Evolutionary conservation across 345 rosid species (phyloP).

Genomic region (Eucalyptus cloeziana): DNA sequence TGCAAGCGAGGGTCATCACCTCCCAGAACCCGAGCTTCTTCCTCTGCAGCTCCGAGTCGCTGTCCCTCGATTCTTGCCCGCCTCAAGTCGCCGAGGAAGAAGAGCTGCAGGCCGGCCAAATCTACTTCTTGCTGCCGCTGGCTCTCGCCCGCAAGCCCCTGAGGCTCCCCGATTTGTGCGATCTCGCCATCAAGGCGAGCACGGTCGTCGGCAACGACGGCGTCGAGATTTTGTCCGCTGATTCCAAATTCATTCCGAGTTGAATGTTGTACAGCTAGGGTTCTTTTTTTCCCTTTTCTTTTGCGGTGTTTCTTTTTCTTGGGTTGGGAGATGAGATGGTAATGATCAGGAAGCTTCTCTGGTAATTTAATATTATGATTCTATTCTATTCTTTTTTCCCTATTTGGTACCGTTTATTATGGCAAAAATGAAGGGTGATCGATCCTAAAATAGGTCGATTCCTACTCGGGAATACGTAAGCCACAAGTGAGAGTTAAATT

Average conservation of each 20-base stretch:
- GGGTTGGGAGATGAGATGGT: background rate
- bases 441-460: too few species aligned
- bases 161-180: constrained; percentile 15
- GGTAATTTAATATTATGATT: background rate
- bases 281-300: background rate
- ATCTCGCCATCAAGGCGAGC: constrained; percentile 21
- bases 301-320: background rate
- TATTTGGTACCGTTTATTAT: background rate
- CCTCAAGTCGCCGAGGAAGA: constrained; percentile 11
- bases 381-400: background rate
- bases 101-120: constrained; percentile 16
- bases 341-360: background rate
- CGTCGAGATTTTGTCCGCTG: background rate
- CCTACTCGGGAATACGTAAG: too few species aligned
- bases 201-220: background rate
- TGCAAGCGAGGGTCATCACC: background rate
- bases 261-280: background rate
- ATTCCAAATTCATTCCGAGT: background rate
- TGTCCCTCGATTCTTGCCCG: constrained; percentile 8
- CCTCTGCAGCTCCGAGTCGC: constrained; percentile 21
- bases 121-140: constrained; percentile 22
- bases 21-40: constrained; percentile 9
- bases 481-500: too few species aligned
- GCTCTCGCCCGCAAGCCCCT: constrained; percentile 2
- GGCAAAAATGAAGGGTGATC: background rate